A percentile compares a stretch with the other conserved stretches of the same genome.
phyloP scores from a whole-genome alignment of 352 stramenopile species.

The Globisporangium irregulare region DNA sequence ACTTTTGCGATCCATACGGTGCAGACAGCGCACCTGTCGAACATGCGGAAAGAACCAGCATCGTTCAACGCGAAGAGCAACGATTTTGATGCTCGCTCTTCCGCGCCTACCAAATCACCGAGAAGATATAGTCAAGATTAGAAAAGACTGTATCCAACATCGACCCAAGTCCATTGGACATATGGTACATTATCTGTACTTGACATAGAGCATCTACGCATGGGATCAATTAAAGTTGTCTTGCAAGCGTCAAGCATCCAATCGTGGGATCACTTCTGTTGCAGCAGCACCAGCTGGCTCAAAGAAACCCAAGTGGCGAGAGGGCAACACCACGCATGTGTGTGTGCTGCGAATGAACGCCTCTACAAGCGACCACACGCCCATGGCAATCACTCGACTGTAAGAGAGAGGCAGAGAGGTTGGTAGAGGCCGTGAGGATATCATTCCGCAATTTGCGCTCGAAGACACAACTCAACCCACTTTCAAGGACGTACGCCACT shows the following conservation, averaged over 20 bases:
- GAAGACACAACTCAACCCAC: neutral
- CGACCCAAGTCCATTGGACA: neutral
- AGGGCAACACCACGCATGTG: neutral
- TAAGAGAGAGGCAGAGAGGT: neutral
- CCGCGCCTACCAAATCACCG: too few species aligned
- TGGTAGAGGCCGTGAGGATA: neutral
- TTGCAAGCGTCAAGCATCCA: neutral
- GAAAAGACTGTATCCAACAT: neutral
- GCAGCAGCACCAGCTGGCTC: constrained; percentile 9
- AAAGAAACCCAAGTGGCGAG: constrained; percentile 1
- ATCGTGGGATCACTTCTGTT: neutral
- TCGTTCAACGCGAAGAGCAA: neutral
- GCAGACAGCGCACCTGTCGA: neutral
- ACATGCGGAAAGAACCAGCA: constrained; percentile 1
- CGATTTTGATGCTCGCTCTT: neutral
- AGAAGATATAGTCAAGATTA: neutral
- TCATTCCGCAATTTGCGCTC: constrained; percentile 13
- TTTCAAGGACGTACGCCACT: neutral
- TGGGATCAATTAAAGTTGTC: neutral
- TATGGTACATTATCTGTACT: neutral
- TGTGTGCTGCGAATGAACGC: neutral
- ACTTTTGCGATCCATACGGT: neutral
- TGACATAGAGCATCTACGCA: neutral
- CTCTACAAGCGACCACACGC: constrained; percentile 1
- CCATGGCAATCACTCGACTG: neutral